Conservation (phyloP, 2,329 filamentous ascomycete species). For the Trichoderma citrinoviride region DNA sequence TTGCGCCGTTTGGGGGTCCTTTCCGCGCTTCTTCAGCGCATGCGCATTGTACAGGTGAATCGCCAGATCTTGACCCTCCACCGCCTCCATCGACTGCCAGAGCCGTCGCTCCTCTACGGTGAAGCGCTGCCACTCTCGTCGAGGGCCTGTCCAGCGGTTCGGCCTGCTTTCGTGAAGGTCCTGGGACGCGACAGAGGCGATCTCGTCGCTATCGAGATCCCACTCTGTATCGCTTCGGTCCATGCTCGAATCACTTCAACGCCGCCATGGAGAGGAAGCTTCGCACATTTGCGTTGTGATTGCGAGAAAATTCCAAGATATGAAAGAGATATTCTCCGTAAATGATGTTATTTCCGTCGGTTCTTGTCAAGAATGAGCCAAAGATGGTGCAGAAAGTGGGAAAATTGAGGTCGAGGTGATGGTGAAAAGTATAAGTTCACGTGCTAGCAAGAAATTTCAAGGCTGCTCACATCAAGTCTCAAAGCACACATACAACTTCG, state of each 20-base stretch:
- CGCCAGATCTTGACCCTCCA: slow-evolving; percentile 64
- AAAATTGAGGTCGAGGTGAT: not conserved
- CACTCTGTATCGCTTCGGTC: slow-evolving; percentile 29
- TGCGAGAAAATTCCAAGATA: too few species aligned
- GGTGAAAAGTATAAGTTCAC: slow-evolving; percentile 18
- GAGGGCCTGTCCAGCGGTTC: slow-evolving; percentile 69
- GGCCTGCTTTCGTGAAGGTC: slow-evolving; percentile 53
- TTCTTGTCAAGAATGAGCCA: not conserved
- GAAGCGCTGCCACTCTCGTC: slow-evolving; percentile 63
- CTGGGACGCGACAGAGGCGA: slow-evolving; percentile 46
- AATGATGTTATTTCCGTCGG: not conserved
- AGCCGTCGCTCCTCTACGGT: slow-evolving; percentile 63
- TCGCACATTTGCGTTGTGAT: not conserved
- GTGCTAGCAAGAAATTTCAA: slow-evolving; percentile 11
- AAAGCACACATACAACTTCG: not conserved
- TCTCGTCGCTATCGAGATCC: slow-evolving; percentile 48
- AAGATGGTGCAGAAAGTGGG: not conserved
- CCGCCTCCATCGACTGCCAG: slow-evolving; percentile 59
- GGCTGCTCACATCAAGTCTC: not conserved
- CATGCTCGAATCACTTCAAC: slow-evolving; percentile 15
- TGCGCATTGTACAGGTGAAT: slow-evolving; percentile 79
- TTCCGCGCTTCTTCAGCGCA: slow-evolving; percentile 53
- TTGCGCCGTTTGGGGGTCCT: slow-evolving; percentile 29
- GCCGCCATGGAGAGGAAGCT: not conserved
- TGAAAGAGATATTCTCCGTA: not conserved